Base-by-base conservation (phyloP, 257 asterid genomes). In the Solanum tarijense region DNA sequence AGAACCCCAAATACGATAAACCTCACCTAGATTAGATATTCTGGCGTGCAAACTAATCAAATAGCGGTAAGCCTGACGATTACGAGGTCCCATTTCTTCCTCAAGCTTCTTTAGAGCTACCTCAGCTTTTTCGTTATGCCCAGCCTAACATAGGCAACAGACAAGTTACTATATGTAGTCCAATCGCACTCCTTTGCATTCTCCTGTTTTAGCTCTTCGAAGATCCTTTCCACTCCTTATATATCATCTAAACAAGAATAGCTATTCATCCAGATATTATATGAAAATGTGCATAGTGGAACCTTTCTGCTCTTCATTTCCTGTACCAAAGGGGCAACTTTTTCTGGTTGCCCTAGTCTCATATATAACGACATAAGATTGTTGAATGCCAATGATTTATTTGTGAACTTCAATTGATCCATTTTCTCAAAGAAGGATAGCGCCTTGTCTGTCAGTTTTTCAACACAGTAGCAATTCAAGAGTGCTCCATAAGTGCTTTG, bases 91-190 rank as follows among this genome's bases (percentile, higher is more conserved):
- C 98, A 93, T 94, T 85, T 84, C 87, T 88, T 90, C 90, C 92
- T 96, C 98, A 9, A 93, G 87, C 88, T 87, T 91, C 73, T 90
- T 88, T 62, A 96, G 89, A 35, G 98, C 98, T 82, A 90, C 46
- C 89, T 88, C 92, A 32, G 98, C 96, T 43, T 96, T 96, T 43
- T 93, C 98, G 1, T 83, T 73, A 68, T 89, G 88, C 74, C 98
- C 98, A 43, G 89, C 91, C 86, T 92, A 25, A 87, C 89, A 87
- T 94, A 96, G 68, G 92, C 88, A 85, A 78, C 82, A 20, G 98
- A 98, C 92, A 96, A 89, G 91, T 92, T 93, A 90, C 96, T 95
- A 86, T 94, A 96, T 5, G 92, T 91, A 1, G 94, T 94, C 99
- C 99, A 96, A 83, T 94, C 89, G 41, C 98, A 92, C 86, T 25